A percentile compares a stretch with the other conserved stretches of the same genome.
These are phyloP conservation scores for Seiridium unicorne DNA, from an alignment of 2,329 filamentous ascomycete species.

Conservation along the genomic window DNA sequence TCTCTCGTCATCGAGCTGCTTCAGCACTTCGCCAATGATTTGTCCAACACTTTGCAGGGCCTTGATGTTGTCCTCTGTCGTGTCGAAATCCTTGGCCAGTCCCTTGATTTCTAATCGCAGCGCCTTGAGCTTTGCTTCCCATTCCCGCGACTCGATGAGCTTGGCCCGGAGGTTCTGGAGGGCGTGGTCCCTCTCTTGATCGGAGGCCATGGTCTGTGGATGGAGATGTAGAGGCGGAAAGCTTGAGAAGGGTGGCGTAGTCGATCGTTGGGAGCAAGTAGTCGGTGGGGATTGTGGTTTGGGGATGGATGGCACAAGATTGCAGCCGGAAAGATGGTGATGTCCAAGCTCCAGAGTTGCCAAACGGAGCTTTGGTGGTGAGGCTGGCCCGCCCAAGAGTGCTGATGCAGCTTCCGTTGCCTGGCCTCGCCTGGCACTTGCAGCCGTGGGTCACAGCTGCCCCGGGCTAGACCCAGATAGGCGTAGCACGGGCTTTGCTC, in stretches of 20 bases:
- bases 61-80: conserved; percentile 99
- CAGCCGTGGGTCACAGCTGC: neutral
- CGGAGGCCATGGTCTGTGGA: conserved; percentile 42
- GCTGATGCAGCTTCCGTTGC: conserved; percentile 13
- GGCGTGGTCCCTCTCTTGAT: conserved; percentile 64
- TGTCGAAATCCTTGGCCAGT: conserved; percentile 89
- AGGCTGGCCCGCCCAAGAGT: neutral
- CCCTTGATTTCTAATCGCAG: conserved; percentile 95
- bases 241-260: neutral
- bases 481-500: neutral
- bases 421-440: conserved; percentile 1
- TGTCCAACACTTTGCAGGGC: conserved; percentile 97
- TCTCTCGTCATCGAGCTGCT: conserved; percentile 97
- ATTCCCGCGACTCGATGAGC: conserved; percentile 93
- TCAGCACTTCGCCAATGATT: conserved; percentile 98
- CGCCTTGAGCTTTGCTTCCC: conserved; percentile 96
- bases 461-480: neutral
- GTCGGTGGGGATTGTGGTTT: neutral
- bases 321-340: neutral
- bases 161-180: conserved; percentile 77
- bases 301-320: neutral
- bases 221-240: neutral
- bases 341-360: neutral
- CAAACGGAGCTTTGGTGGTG: conserved; percentile 3
- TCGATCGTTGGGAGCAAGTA: neutral